Evolutionary conservation across 768 basidiomycete species (phyloP), one percentile per base, ranked within the genome.

Genomic region (Lepiota venenata): DNA sequence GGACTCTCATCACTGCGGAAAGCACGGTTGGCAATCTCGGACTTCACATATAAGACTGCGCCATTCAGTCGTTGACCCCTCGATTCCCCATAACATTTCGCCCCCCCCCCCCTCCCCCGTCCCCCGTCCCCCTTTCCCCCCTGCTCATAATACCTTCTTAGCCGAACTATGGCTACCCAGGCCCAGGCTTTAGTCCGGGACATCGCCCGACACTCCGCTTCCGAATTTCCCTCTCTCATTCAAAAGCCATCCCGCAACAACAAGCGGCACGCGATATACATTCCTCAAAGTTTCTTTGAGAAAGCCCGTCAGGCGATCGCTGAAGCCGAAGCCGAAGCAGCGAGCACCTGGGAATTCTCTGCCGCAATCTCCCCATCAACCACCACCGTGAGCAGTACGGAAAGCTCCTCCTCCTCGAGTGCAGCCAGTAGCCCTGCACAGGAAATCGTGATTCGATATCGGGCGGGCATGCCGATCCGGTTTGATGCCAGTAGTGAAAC

Each of bases 321-420:
- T 37, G 60, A 61, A 59, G 48, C 55, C 35, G 71, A 72, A 58
- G 48, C 55, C 39, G 71, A 72, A 42, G 66, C 65, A 41, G 57
- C 57, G 37, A 73, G 73, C 53, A 68, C 66, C 40, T 74, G 73
- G 73, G 71, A 72, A 52, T 73, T 67, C 45, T 64, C 64, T 25
- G 67, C 67, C 39, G 61, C 69, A 35, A 57, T 63, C 39, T 56
- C 63, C 27, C 52, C 61, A n/a, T 59, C 58, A 14, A 2, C 25
- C 25, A 25, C 25, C 25, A 63, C 65, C 15, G 56, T 62, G 35
- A 52, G 52, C 52, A 64, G 65, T 9, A 68, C 66, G 50, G 58
- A 57, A 16, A 61, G 52, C 27, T 66, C 65, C 44, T 62, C 59
- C 27, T 66, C 65, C 44, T 62, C 59, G 46, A 61, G 57, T 35